phyloP scores from a whole-genome alignment of 495 filamentous ascomycete species.

The Penicillium soppii region DNA sequence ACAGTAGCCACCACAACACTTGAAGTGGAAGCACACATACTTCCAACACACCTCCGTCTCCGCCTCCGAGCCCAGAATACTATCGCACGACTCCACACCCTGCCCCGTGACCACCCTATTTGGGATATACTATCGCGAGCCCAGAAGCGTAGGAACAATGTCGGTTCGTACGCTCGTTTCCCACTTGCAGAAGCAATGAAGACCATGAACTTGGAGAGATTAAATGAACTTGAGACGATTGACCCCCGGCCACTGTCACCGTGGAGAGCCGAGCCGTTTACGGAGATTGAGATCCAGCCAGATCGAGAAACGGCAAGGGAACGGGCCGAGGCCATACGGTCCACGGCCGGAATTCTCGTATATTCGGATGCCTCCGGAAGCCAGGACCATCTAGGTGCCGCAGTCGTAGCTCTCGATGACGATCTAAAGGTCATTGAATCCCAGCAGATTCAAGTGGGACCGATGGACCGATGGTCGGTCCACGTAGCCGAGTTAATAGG shows the following conservation, averaged over 20 bases:
- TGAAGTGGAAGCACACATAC: neutral
- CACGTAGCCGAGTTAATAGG: slow-evolving; percentile 13
- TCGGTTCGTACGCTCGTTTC: slow-evolving; percentile 6
- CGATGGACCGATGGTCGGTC: slow-evolving; percentile 15
- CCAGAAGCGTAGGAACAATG: slow-evolving; percentile 11
- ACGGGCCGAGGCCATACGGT: neutral
- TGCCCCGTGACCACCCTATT: slow-evolving; percentile 5
- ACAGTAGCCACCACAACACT: neutral
- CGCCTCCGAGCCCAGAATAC: neutral
- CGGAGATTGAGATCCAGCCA: slow-evolving; percentile 14
- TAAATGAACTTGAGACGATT: slow-evolving; percentile 20
- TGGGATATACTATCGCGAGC: slow-evolving; percentile 5
- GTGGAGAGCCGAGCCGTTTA: slow-evolving; percentile 9
- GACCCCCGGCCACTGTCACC: slow-evolving; percentile 15
- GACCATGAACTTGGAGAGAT: slow-evolving; percentile 14
- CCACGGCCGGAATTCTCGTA: slow-evolving; percentile 4
- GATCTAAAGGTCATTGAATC: slow-evolving; percentile 3
- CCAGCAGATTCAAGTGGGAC: slow-evolving; percentile 7
- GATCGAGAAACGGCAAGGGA: slow-evolving; percentile 14
- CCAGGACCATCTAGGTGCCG: slow-evolving; percentile 11
- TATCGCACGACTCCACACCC: neutral
- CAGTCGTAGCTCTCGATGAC: slow-evolving; percentile 6
- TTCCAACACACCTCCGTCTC: neutral
- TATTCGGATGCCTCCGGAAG: slow-evolving; percentile 13
- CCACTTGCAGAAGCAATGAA: slow-evolving; percentile 15